phyloP scores from a whole-genome alignment of 208 protist species.

The Paratrypanosoma confusum region DNA sequence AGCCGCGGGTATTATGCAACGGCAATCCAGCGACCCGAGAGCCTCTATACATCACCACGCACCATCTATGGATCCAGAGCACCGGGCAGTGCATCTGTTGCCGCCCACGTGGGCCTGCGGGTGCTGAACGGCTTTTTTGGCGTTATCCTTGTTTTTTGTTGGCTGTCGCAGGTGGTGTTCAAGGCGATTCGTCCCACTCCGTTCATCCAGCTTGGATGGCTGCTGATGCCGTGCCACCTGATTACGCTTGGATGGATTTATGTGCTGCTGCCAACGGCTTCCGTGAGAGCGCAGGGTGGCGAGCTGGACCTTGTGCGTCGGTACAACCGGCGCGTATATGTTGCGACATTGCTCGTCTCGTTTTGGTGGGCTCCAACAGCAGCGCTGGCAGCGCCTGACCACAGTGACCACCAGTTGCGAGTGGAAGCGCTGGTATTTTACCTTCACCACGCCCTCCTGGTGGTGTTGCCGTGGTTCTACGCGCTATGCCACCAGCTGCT shows the following conservation, averaged over 20 bases:
- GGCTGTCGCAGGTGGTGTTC: conserved; percentile 25
- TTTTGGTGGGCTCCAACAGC: conserved; percentile 35
- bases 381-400: conserved; percentile 34
- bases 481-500: conserved; percentile 39
- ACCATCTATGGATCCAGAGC: too few relatives aligned
- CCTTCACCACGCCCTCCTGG: conserved; percentile 47
- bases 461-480: conserved; percentile 59
- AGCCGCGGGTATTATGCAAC: conserved; percentile 16
- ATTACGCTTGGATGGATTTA: conserved; percentile 42
- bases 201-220: conserved; percentile 68
- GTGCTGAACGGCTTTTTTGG: conserved; percentile 28
- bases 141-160: conserved; percentile 21
- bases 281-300: too few relatives aligned
- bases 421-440: conserved; percentile 43
- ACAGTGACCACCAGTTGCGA: conserved; percentile 41
- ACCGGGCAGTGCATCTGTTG: not conserved
- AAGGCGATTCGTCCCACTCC: conserved; percentile 36
- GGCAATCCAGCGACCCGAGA: not conserved
- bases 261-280: conserved; percentile 18
- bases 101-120: not conserved
- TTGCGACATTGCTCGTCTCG: conserved; percentile 44
- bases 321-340: conserved; percentile 38
- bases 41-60: too few relatives aligned
- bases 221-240: conserved; percentile 78
- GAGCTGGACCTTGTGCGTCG: too few relatives aligned